Evolutionary conservation across 2,329 filamentous ascomycete genomes (phyloP).

Genomic region (Ascochyta rabiei): DNA sequence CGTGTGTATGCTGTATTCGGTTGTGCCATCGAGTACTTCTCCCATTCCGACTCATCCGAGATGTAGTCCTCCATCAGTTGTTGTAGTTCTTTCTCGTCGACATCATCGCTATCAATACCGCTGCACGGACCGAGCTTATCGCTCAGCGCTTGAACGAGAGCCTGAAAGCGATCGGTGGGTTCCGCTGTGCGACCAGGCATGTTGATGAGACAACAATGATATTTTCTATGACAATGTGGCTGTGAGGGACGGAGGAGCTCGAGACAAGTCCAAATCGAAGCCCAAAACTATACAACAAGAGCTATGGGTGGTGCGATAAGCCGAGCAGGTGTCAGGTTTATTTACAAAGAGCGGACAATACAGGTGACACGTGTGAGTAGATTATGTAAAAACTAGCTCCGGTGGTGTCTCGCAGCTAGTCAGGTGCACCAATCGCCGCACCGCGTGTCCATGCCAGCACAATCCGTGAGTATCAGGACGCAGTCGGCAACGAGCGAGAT

Average conservation of each 20-base stretch:
- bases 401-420: slow-evolving; percentile 27
- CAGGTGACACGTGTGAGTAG: slow-evolving; percentile 18
- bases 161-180: slow-evolving; percentile 60
- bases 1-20: slow-evolving; percentile 75
- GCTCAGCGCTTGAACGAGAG: slow-evolving; percentile 75
- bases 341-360: slow-evolving; percentile 17
- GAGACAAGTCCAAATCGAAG: neutral
- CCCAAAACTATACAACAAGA: neutral
- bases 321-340: slow-evolving; percentile 12
- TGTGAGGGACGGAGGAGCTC: neutral
- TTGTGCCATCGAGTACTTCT: slow-evolving; percentile 76
- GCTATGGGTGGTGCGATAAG: slow-evolving; percentile 16
- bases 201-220: slow-evolving; percentile 6
- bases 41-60: slow-evolving; percentile 74
- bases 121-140: slow-evolving; percentile 77
- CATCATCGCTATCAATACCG: slow-evolving; percentile 80
- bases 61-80: slow-evolving; percentile 76
- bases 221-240: neutral
- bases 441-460: slow-evolving; percentile 8
- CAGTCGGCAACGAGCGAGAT: slow-evolving; percentile 1
- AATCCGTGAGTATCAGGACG: slow-evolving; percentile 13
- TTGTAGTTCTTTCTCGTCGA: slow-evolving; percentile 75
- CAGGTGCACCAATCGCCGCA: slow-evolving; percentile 22
- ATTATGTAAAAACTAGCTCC: slow-evolving; percentile 40
- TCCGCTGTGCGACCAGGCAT: slow-evolving; percentile 32